These are phyloP conservation scores for Russula sp. DNA, from an alignment of 768 basidiomycete species.

Conservation along the genomic window DNA sequence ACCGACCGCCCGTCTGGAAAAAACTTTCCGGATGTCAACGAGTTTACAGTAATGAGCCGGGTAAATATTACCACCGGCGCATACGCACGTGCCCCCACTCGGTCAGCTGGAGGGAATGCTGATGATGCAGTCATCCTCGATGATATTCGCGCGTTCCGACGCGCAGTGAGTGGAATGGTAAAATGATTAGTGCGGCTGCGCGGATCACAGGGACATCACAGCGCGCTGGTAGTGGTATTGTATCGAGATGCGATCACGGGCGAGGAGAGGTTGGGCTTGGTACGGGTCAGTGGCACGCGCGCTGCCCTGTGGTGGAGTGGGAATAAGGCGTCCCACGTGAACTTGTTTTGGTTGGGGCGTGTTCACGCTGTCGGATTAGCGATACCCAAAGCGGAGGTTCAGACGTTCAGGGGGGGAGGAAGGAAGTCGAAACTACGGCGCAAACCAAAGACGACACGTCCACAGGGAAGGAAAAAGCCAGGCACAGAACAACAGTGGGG, in stretches of 20 bases:
- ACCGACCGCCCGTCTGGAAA: too few species aligned
- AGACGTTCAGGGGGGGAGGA: neutral
- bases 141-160: neutral
- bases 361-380: neutral
- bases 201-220: neutral
- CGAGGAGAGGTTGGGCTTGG: neutral
- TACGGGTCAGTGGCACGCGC: neutral
- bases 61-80: too few species aligned
- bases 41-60: too few species aligned
- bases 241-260: neutral
- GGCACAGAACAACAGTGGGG: neutral
- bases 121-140: neutral
- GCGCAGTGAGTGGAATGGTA: neutral
- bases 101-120: neutral
- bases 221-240: too few species aligned
- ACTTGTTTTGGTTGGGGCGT: neutral
- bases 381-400: neutral
- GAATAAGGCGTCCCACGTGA: neutral
- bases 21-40: too few species aligned
- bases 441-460: neutral
- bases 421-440: neutral
- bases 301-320: constrained; percentile 4
- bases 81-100: too few species aligned
- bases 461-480: constrained; percentile 1
- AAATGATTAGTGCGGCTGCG: too few species aligned